Evolutionary conservation across 1,284 basidiomycete species (phyloP).

Genomic region (Violaceomyces palustris): DNA sequence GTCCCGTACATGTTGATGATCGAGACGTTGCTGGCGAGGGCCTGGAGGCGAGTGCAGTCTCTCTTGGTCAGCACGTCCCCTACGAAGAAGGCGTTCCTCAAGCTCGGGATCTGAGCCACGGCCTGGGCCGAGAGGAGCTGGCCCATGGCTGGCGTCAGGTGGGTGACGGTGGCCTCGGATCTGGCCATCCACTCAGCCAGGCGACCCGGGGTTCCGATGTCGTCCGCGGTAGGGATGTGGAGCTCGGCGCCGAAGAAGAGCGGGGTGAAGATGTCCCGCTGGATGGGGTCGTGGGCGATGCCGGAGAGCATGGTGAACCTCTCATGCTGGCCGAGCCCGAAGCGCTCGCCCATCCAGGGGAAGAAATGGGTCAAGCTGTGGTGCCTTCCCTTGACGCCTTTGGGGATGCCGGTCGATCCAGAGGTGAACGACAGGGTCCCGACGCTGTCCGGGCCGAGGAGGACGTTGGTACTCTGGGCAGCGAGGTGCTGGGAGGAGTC

Average conservation of each 20-base stretch:
- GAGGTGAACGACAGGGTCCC: constrained; percentile 96
- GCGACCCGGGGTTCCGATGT: constrained; percentile 93
- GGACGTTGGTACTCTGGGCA: constrained; percentile 61
- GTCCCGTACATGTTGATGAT: constrained; percentile 99
- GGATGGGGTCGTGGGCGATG: constrained; percentile 98
- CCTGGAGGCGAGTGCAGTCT: constrained; percentile 90
- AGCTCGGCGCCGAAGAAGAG: constrained; percentile 94
- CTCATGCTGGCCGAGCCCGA: constrained; percentile 69
- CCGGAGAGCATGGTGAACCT: constrained; percentile 98
- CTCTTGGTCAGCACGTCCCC: constrained; percentile 99
- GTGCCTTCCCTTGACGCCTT: constrained; percentile 92
- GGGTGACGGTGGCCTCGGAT: constrained; percentile 72
- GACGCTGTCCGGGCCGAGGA: constrained; percentile 87
- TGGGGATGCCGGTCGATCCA: constrained; percentile 95
- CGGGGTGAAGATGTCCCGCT: constrained; percentile 98
- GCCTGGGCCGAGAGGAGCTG: constrained; percentile 96
- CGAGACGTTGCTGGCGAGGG: constrained; percentile 79
- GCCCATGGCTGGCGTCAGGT: constrained; percentile 92
- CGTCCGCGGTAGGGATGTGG: constrained; percentile 92
- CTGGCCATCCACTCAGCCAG: constrained; percentile 99
- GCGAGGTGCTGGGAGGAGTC: constrained; percentile 58
- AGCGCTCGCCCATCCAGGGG: constrained; percentile 96
- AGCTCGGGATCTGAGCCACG: constrained; percentile 76
- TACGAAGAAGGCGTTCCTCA: constrained; percentile 93
- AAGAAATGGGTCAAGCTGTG: constrained; percentile 98